phyloP scores from a whole-genome alignment of 2,329 filamentous ascomycete genomes.

The Phoma sp. region DNA sequence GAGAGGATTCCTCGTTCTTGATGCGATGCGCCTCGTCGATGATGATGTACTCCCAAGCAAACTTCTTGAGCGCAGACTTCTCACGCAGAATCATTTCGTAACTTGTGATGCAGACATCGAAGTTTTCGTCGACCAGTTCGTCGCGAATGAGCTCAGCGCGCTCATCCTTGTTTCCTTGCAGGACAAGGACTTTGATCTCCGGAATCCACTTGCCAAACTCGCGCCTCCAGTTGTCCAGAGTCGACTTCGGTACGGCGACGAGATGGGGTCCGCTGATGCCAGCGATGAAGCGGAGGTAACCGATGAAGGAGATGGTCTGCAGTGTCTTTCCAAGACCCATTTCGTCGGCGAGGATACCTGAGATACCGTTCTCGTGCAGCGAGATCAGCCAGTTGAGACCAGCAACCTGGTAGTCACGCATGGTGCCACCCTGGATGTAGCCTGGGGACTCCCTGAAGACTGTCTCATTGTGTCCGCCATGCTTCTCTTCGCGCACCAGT shows the following conservation, averaged over 20 bases:
- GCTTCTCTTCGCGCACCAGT: conserved; percentile 82
- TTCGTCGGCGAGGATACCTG: conserved; percentile 95
- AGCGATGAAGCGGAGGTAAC: conserved; percentile 90
- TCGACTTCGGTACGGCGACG: conserved; percentile 93
- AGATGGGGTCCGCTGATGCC: conserved; percentile 91
- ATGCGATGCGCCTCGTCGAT: conserved; percentile 98
- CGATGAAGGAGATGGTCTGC: conserved; percentile 95
- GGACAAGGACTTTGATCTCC: conserved; percentile 89
- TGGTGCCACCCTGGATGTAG: conserved; percentile 83
- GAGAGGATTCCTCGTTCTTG: conserved; percentile 98
- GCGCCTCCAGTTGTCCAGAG: conserved; percentile 96
- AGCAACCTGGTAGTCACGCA: conserved; percentile 96
- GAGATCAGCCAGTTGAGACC: conserved; percentile 98
- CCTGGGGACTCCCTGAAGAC: conserved; percentile 90
- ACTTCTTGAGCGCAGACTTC: conserved; percentile 93
- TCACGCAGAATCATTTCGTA: conserved; percentile 99
- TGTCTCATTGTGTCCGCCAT: conserved; percentile 79
- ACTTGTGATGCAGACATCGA: conserved; percentile 97
- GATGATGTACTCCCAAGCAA: conserved; percentile 99
- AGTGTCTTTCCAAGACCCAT: conserved; percentile 99
- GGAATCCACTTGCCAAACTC: conserved; percentile 95
- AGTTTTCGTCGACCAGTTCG: conserved; percentile 89
- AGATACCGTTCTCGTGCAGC: conserved; percentile 97
- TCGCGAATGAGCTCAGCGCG: conserved; percentile 88
- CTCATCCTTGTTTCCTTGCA: conserved; percentile 96